Evolutionary conservation across 257 asterid genomes (phyloP), one percentile per base, ranked within the genome.

Genomic region (Forsythia viridissima): DNA sequence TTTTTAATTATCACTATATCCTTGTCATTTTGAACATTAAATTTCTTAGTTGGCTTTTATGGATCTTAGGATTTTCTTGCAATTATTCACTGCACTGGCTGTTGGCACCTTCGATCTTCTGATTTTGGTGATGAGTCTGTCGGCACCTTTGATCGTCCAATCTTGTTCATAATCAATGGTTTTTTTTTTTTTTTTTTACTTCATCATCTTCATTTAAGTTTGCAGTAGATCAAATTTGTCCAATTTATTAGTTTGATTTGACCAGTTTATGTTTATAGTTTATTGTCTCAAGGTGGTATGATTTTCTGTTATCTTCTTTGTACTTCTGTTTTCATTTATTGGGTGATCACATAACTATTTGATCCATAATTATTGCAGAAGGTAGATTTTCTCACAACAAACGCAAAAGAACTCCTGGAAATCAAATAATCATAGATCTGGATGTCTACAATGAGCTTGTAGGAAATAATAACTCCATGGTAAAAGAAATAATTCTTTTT

Each of bases 401-500:
- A 87, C 93, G 92, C 40, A 83, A 90, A 85, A 91, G 90, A 87
- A 80, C 70, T 69, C 72, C 82, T 55, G 6, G 91, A n/a, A 80
- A 85, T 81, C 90, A 80, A 73, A 78, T 91, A 81, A 72, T 86
- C 69, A 83, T 85, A 65, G 82, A 87, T 57, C 84, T 88, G 8
- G 91, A 84, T 70, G 76, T 75, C 70, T 88, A 80, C 79, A 89
- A 91, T 71, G 93, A 87, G 83, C 85, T 90, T 71, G 97, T 91
- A 80, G 91, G 86, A 81, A 71, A 86, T 72, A 81, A 86, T 84
- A 91, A 86, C 75, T 83, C 92, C 51, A 75, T 7, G 94, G 98
- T 94, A 86, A 80, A 37, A 41, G 51, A 43, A 43, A 12, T 43
- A n/a, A 37, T 30, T 1, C 34, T 30, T 30, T 30, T 30, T 30